These are phyloP conservation scores for Fusarium sp. DNA, from an alignment of 2,329 filamentous ascomycete genomes.

Conservation along the genomic window DNA sequence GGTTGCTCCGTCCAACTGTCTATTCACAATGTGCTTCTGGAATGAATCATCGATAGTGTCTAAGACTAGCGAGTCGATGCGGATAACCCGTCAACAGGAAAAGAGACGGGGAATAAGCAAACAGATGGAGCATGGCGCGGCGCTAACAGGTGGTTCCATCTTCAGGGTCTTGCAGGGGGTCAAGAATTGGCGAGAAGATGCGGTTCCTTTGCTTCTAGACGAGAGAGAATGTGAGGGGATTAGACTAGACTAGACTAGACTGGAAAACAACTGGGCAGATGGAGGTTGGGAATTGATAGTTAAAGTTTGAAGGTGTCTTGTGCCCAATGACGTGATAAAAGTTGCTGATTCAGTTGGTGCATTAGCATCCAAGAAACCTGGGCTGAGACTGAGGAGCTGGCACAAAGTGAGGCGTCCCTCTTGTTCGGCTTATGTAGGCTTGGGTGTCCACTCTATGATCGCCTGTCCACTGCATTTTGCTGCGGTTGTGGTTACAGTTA, in stretches of 20 bases:
- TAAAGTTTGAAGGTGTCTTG: constrained; percentile 18
- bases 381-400: constrained; percentile 14
- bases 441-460: constrained; percentile 16
- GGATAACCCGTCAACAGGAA: constrained; percentile 20
- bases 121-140: constrained; percentile 26
- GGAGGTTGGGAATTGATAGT: neutral
- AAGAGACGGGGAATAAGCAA: constrained; percentile 31
- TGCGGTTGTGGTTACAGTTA: neutral
- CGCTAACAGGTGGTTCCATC: constrained; percentile 23
- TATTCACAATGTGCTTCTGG: constrained; percentile 2
- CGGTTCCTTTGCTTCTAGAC: neutral
- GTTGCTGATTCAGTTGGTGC: constrained; percentile 23
- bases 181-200: constrained; percentile 3
- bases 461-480: neutral
- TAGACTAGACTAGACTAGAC: neutral
- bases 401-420: constrained; percentile 27
- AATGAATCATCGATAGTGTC: constrained; percentile 23
- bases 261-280: neutral
- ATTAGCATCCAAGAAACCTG: constrained; percentile 1
- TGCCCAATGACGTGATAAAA: constrained; percentile 30
- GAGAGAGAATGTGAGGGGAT: neutral
- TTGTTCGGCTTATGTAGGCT: neutral
- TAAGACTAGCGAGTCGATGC: constrained; percentile 15
- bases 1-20: constrained; percentile 13
- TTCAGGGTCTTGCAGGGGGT: constrained; percentile 36